A percentile compares a stretch with the other conserved stretches of the same genome.
phyloP scores from a whole-genome alignment of 1,284 basidiomycete genomes.

The Hymenochaete sp. region DNA sequence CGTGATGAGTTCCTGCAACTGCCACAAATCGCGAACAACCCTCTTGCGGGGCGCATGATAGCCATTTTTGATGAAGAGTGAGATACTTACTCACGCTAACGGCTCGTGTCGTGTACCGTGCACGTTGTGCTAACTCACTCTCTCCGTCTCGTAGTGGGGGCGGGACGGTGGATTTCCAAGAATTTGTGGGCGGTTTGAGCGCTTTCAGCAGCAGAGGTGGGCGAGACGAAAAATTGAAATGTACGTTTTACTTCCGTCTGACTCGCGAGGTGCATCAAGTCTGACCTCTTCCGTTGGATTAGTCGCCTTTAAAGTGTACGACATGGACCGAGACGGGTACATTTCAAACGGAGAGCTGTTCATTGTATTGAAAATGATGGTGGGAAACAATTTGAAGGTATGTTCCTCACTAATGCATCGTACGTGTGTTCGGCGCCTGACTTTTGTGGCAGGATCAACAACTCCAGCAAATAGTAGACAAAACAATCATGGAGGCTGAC shows the following conservation, averaged over 20 bases:
- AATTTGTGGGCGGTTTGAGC: slow-evolving; percentile 95
- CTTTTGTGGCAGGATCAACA: slow-evolving; percentile 78
- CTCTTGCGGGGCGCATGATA: slow-evolving; percentile 94
- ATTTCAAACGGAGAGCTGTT: slow-evolving; percentile 99
- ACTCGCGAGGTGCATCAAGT: not conserved
- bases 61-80: slow-evolving; percentile 99
- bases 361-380: slow-evolving; percentile 99
- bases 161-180: slow-evolving; percentile 98
- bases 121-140: slow-evolving; percentile 2
- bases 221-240: slow-evolving; percentile 92
- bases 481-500: slow-evolving; percentile 99
- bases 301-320: slow-evolving; percentile 99
- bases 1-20: slow-evolving; percentile 98
- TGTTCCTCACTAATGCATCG: slow-evolving; percentile 15
- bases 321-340: slow-evolving; percentile 94
- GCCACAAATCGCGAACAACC: slow-evolving; percentile 97
- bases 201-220: slow-evolving; percentile 96
- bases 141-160: slow-evolving; percentile 58
- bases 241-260: slow-evolving; percentile 41
- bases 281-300: not conserved
- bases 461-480: slow-evolving; percentile 98
- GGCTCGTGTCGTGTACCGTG: not conserved
- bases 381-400: slow-evolving; percentile 96
- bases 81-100: slow-evolving; percentile 27
- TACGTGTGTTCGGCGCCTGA: not conserved